phyloP scores from a whole-genome alignment of 495 filamentous ascomycete species.

The Penicillium paradoxum region DNA sequence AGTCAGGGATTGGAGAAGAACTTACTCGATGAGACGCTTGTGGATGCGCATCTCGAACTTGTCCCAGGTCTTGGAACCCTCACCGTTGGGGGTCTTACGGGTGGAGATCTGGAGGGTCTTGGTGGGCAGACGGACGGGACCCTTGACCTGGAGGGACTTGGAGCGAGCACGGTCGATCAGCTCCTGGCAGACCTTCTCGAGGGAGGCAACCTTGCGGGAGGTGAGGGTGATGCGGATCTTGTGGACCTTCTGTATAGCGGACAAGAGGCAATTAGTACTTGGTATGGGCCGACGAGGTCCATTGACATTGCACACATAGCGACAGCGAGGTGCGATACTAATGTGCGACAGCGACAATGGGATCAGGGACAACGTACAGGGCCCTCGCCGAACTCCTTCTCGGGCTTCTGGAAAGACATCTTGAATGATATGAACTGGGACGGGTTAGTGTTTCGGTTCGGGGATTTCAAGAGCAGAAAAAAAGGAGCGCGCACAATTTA shows the following conservation, averaged over 20 bases:
- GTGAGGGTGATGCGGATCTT: conserved; percentile 98
- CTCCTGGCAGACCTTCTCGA: conserved; percentile 98
- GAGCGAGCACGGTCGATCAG: conserved; percentile 97
- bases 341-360: conserved; percentile 3
- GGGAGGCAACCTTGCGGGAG: conserved; percentile 81
- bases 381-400: conserved; percentile 89
- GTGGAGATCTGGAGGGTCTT: conserved; percentile 96
- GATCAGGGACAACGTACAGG: conserved; percentile 51
- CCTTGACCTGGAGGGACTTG: conserved; percentile 98
- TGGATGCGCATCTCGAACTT: conserved; percentile 98
- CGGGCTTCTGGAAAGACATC: conserved; percentile 94
- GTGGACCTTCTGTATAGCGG: conserved; percentile 71
- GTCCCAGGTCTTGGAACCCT: conserved; percentile 99
- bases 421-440: conserved; percentile 38
- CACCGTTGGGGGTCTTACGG: conserved; percentile 95
- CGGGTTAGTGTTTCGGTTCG: conserved; percentile 3
- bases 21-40: conserved; percentile 93
- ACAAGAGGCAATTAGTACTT: conserved; percentile 7
- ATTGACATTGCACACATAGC: neutral
- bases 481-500: conserved; percentile 10
- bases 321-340: conserved; percentile 10
- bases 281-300: neutral
- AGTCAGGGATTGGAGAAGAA: conserved; percentile 7
- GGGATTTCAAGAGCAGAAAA: neutral
- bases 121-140: conserved; percentile 97